A percentile compares a stretch with the other conserved stretches of the same genome.
These are phyloP conservation scores for Fusarium sarcochroum DNA, from an alignment of 2,329 filamentous ascomycete species.

Conservation along the genomic window DNA sequence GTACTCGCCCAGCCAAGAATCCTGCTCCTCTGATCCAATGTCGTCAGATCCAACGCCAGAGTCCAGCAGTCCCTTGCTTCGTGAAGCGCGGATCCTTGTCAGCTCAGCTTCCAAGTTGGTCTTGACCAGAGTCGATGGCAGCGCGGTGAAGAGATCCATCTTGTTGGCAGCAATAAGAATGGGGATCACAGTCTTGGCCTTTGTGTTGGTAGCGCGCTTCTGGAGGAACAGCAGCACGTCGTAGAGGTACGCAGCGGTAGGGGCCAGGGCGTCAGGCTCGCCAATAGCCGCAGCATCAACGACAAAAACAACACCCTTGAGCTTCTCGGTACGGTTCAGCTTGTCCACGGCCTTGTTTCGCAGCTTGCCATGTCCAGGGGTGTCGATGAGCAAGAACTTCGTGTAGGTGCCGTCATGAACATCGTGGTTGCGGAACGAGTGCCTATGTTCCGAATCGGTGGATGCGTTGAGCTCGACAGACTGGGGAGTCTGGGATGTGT, in stretches of 20 bases:
- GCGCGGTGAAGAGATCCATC: conserved; percentile 92
- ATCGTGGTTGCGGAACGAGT: conserved; percentile 70
- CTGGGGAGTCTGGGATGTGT: conserved; percentile 67
- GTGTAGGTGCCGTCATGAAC: conserved; percentile 69
- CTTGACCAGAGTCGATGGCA: conserved; percentile 83
- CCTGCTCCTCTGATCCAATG: conserved; percentile 76
- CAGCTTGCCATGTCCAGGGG: conserved; percentile 95
- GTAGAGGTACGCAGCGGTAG: conserved; percentile 88
- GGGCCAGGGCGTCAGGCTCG: conserved; percentile 72
- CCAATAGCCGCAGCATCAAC: conserved; percentile 84
- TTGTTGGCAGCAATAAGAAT: conserved; percentile 95
- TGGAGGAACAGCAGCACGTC: conserved; percentile 89
- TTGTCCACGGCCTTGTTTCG: conserved; percentile 75
- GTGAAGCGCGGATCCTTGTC: conserved; percentile 80
- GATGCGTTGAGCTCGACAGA: conserved; percentile 69
- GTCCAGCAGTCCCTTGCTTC: conserved; percentile 85
- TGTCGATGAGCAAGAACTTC: conserved; percentile 86
- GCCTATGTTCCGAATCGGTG: conserved; percentile 58
- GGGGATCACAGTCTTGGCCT: conserved; percentile 66
- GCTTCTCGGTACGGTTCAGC: conserved; percentile 61
- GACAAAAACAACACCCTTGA: conserved; percentile 85
- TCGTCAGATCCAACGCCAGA: conserved; percentile 80
- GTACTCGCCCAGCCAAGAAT: conserved; percentile 87
- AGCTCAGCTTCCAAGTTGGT: conserved; percentile 85
- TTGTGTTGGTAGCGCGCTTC: conserved; percentile 70